Base-by-base conservation (phyloP, 2,329 filamentous ascomycete species). In the Phaeosphaeriaceae sp. region DNA sequence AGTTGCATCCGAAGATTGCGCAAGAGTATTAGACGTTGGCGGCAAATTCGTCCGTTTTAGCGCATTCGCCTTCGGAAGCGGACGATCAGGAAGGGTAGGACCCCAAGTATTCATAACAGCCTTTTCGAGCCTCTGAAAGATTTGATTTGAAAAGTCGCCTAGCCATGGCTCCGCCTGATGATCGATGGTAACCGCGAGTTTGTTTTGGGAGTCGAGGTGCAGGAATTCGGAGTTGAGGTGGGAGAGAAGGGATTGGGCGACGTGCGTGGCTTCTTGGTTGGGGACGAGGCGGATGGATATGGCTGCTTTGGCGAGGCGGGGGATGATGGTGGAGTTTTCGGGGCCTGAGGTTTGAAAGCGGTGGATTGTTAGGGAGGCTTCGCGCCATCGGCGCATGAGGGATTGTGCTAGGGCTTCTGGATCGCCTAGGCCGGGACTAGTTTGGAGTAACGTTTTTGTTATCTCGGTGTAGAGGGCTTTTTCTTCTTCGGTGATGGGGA, bases 131-230 rank as follows among this genome's bases (percentile, higher is more conserved):
- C 91, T 95, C 54, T 87, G 85, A 74, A 97, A 99, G 50, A 97
- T 92, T 58, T 92, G 86, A 60, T 96, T 97, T 40, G 86, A 86
- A 3, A 91, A 92, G 63, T 97, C 91, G 12, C 94, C 93, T 0
- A 99, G 84, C 94, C 94, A 99, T 0, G 94, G 92, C 68, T 99
- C 94, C 0, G 94, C 93, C 74, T 90, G 88, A 68, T 97, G 94
- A 58, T 96, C 92, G 58, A 99, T 92, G 23, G 86, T 87, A 32
- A 99, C 84, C 1, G 81, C 87, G 29, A 99, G 80, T 5, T 80
- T 82, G 65, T 99, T 99, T 53, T 89, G 87, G 1, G 90, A 93
- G 23, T 87, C 86, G 1, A 97, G 84, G 13, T 81, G 75, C 1
- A 79, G 80, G 66, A 97, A 99, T 58, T 92, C 83, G 11, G 82